These are phyloP conservation scores for Penicillium robsamsonii DNA, from an alignment of 495 filamentous ascomycete genomes.

Conservation along the genomic window DNA sequence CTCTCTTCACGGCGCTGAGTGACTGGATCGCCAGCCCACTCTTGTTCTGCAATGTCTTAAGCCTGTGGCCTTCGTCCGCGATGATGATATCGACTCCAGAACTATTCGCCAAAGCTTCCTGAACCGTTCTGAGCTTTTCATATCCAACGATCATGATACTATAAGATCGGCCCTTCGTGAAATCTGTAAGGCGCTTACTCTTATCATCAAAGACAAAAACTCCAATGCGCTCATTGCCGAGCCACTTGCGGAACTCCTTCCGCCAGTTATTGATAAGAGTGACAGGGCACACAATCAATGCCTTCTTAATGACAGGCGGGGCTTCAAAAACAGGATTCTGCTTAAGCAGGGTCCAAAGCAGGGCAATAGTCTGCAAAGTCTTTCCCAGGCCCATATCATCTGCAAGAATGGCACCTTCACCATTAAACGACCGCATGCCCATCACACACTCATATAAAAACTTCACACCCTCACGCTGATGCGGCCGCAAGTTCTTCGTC, in stretches of 20 bases:
- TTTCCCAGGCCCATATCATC: constrained; percentile 86
- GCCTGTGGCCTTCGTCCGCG: constrained; percentile 76
- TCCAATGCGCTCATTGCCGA: constrained; percentile 73
- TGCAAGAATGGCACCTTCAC: constrained; percentile 73
- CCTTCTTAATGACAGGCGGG: constrained; percentile 68
- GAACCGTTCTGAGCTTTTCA: constrained; percentile 69
- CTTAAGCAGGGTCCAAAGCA: constrained; percentile 79
- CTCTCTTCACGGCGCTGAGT: constrained; percentile 62
- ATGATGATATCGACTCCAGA: constrained; percentile 72
- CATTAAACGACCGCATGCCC: constrained; percentile 69
- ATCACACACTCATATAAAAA: constrained; percentile 86
- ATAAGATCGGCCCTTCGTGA: constrained; percentile 73
- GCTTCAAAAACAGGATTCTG: constrained; percentile 70
- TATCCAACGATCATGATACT: constrained; percentile 82
- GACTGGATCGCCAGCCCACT: constrained; percentile 71
- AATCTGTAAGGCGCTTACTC: constrained; percentile 65
- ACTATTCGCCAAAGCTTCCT: constrained; percentile 64
- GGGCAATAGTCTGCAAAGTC: constrained; percentile 73
- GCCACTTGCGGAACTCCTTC: constrained; percentile 78
- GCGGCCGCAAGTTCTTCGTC: constrained; percentile 62
- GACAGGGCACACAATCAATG: constrained; percentile 77
- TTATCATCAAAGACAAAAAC: constrained; percentile 71
- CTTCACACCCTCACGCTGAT: constrained; percentile 73
- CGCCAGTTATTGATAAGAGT: constrained; percentile 80
- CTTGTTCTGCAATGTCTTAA: constrained; percentile 82